Base-by-base conservation (phyloP, 768 basidiomycete species). In the Mycena vulgaris region DNA sequence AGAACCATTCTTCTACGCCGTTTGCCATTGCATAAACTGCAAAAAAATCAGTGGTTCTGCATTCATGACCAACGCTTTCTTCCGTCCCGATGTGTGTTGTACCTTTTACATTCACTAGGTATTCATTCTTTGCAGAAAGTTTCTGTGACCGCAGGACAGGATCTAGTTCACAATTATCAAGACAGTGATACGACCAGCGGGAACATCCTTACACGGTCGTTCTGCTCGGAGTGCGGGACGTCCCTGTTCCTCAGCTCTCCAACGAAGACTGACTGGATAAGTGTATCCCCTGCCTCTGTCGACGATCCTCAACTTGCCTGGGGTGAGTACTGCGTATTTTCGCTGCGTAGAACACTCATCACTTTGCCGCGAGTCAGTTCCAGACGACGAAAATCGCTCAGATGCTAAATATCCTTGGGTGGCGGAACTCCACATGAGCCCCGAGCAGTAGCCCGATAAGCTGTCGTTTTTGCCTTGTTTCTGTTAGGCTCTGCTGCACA, bases 181-280 rank as follows among this genome's bases (percentile, higher is more conserved):
- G 79, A 80, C 69, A 74, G 47, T 13, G 57, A 71, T 45, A 80
- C 79, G 30, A 62, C 64, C 10, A 78, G 77, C 52, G 77, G 78
- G 13, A 66, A 71, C 19, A 63, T 74, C 9, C 63, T 80, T 7
- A 58, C 72, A 6, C 78, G 79, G 11, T 76, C 73, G 19, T 80
- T 80, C 72, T 80, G 79, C 59, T 66, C 76, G 5, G 68, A 72
- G 28, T 79, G 79, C 31, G 77, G 79, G 23, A 63, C 78, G 4
- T 76, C 72, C 5, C 37, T 79, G 49, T 79, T 79, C 73, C 63
- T 79, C 53, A 52, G 48, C 25, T 58, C 68, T 5, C 61, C 68
- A 10, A 62, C 45, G 4, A 63, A 63, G 37, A 42, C 47, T 19
- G 56, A 57, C 30, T 69, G 61, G 68, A 63, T 63, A 13, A 63